Evolutionary conservation across 2,329 filamentous ascomycete genomes (phyloP).

Genomic region (Pestalotiopsis sp.): DNA sequence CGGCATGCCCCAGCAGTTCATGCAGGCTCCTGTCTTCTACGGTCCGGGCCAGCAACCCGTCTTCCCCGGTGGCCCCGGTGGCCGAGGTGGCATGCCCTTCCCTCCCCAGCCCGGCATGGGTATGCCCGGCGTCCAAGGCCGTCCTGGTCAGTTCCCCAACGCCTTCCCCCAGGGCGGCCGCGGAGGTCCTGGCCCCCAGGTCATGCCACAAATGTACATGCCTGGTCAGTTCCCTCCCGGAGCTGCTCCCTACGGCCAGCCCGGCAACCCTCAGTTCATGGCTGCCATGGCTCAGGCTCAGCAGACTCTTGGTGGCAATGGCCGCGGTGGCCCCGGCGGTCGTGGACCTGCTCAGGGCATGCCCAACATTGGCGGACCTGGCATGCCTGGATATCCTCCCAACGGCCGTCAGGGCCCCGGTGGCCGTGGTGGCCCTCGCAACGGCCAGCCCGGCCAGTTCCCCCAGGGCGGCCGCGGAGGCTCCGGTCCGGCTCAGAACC

Average conservation of each 20-base stretch:
- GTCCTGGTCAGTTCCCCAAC: constrained; percentile 78
- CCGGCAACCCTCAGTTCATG: constrained; percentile 77
- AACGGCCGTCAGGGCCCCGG: constrained; percentile 44
- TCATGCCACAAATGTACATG: constrained; percentile 86
- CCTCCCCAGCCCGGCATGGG: constrained; percentile 60
- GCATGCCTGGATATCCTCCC: constrained; percentile 58
- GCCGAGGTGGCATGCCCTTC: constrained; percentile 68
- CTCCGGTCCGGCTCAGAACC: constrained; percentile 31
- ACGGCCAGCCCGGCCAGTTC: constrained; percentile 40
- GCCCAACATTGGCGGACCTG: constrained; percentile 42
- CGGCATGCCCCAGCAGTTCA: constrained; percentile 84
- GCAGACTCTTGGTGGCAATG: constrained; percentile 60
- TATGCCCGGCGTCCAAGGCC: constrained; percentile 75
- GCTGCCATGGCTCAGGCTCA: constrained; percentile 81
- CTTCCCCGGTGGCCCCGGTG: constrained; percentile 60
- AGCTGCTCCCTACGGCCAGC: constrained; percentile 72
- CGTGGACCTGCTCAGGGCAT: constrained; percentile 72
- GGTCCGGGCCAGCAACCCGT: constrained; percentile 77
- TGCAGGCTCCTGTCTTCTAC: constrained; percentile 92
- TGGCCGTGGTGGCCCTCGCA: constrained; percentile 42
- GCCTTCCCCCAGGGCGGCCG: constrained; percentile 84
- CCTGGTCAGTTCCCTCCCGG: constrained; percentile 79
- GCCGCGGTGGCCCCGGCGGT: constrained; percentile 64
- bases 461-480: constrained; percentile 52
- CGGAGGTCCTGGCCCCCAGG: constrained; percentile 76